Base-by-base conservation (phyloP, 805 yeast genomes). In the Yarrowia osloensis region DNA sequence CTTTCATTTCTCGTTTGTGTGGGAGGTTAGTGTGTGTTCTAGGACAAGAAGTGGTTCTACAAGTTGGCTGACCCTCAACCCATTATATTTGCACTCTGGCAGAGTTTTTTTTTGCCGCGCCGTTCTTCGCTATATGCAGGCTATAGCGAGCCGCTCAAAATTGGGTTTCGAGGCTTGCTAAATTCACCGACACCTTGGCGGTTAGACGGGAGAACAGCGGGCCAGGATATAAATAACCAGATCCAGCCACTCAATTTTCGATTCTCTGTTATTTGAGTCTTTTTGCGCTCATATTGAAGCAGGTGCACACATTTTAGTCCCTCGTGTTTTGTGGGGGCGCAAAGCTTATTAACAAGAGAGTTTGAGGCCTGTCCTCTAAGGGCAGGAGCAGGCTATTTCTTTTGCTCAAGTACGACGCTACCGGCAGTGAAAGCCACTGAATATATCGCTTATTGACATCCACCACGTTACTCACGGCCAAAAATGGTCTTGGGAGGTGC, bases 141-240 rank as follows among this genome's bases (percentile, higher is more conserved):
- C 8, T 35, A 24, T 24, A 54, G 61, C 61, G 61, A 57, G 49
- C 63, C 49, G 63, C 33, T 57, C 47, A 15, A 7, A 11, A 6
- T 57, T 57, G 49, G 63, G 49, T 57, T 57, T 57, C 63, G 63
- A 40, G 63, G 63, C 63, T 39, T 39, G 47, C 63, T 22, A 57
- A 5, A 39, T 40, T 55, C 19, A 9, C 35, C 28, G 3, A 9
- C 9, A 57, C 63, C 63, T 57, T 57, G 63, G 33, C 19, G 63
- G 63, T 57, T 57, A 57, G 61, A 54, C 61, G 44, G 15, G 21
- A 9, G 8, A n/a, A 22, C 15, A 29, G 40, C 39, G 19, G 40
- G 12, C 5, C 6, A 12, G 15, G 39, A 28, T 19, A 40, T 3
- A 29, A 31, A 50, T 29, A 29, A 49, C 13, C 26, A 29, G 37